Evolutionary conservation across 441 rosid species (phyloP).

Genomic region (Brassica hybrid): DNA sequence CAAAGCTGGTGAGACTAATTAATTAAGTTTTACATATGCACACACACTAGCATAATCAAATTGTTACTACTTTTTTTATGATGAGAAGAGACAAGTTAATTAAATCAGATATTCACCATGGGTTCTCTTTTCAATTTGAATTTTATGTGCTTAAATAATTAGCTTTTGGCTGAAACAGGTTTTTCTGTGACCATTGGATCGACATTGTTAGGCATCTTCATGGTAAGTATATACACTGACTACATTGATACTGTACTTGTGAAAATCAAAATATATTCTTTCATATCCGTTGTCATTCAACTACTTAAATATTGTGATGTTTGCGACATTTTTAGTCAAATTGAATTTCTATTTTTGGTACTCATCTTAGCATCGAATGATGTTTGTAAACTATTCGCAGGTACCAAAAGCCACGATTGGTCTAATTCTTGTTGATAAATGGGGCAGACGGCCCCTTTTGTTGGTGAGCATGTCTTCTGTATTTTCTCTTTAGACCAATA

Average conservation of each 20-base stretch:
- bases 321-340: too few relatives aligned
- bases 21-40: background rate
- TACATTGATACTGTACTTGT: too few relatives aligned
- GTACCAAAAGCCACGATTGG: conserved; percentile 44
- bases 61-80: background rate
- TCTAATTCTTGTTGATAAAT: conserved; percentile 54
- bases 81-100: background rate
- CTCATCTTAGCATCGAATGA: conserved; percentile 5
- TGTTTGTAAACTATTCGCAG: conserved; percentile 32
- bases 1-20: conserved; percentile 47
- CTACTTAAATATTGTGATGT: too few relatives aligned
- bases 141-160: background rate
- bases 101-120: background rate
- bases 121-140: background rate
- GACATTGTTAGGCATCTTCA: conserved; percentile 47
- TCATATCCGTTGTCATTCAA: too few relatives aligned
- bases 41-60: background rate
- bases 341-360: background rate
- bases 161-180: conserved; percentile 33
- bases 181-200: conserved; percentile 48
- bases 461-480: conserved; percentile 29
- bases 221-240: conserved; percentile 37
- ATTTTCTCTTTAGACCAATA: background rate
- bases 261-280: too few relatives aligned
- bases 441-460: conserved; percentile 59